A percentile compares a stretch with the other conserved stretches of the same genome.
Evolutionary conservation across 805 yeast genomes (phyloP).

Genomic region (Candida krabiensis): DNA sequence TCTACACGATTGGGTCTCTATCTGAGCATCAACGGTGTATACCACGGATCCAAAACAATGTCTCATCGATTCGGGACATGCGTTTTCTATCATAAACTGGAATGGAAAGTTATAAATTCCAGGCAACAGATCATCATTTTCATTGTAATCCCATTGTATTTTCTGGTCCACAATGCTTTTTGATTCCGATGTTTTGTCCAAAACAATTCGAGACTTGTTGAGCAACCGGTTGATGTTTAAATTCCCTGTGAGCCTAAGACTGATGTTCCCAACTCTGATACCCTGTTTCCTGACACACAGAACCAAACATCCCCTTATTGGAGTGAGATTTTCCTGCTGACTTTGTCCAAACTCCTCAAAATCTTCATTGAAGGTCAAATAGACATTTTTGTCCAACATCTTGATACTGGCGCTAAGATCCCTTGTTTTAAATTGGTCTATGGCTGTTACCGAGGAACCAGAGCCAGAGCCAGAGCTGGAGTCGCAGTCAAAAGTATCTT

Average conservation of each 20-base stretch:
- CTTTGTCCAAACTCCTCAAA: constrained; percentile 16
- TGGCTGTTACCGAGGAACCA: too few relatives aligned
- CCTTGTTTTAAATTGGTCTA: background rate
- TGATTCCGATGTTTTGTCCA: background rate
- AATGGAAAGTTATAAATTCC: constrained; percentile 29
- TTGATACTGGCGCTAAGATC: background rate
- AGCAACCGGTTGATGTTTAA: background rate
- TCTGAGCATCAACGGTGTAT: constrained; percentile 18
- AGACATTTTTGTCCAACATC: background rate
- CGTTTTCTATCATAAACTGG: constrained; percentile 24
- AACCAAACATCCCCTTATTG: constrained; percentile 24
- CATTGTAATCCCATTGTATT: constrained; percentile 8
- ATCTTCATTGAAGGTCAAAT: constrained; percentile 7
- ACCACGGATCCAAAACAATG: constrained; percentile 21
- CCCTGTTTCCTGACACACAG: constrained; percentile 17
- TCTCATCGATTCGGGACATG: constrained; percentile 24
- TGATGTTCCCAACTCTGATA: constrained; percentile 11
- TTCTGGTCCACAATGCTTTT: constrained; percentile 2
- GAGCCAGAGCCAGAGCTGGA: too few relatives aligned
- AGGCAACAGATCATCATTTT: constrained; percentile 10
- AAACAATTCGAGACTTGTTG: constrained; percentile 1
- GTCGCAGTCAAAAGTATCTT: too few relatives aligned
- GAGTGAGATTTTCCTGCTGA: constrained; percentile 9
- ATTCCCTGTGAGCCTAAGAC: constrained; percentile 17
- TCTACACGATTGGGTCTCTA: constrained; percentile 4